Base-by-base conservation (phyloP, 352 stramenopile species). In the Phytophthora macrochlamydospora region DNA sequence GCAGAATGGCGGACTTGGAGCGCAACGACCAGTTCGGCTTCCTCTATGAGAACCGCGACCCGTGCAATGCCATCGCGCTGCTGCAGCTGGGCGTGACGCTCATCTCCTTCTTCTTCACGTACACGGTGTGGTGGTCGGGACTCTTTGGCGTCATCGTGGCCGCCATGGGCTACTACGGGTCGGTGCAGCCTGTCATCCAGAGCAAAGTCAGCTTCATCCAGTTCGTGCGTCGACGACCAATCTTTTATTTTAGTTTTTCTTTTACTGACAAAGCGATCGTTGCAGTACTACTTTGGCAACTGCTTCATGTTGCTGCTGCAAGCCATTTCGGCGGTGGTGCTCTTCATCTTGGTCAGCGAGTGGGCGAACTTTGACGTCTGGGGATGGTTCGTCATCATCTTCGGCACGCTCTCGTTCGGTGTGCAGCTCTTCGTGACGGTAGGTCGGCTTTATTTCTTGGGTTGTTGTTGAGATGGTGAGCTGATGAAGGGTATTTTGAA, bases 201-300 rank as follows among this genome's bases (percentile, higher is more conserved):
- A 92, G 83, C 80, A 94, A 94, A 89, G 85, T 91, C 59, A 92
- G 82, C 82, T 94, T 94, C 66, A 87, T 94, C 69, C 86, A 94
- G 53, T 93, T 94, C 51, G 85, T 93, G 80, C 69, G 85, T 87
- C 13, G 0, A 28, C 18, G 18, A 24, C 18, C 18, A 24, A 11
- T 30, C 29, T 43, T 37, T 38, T 12, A 45, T 40, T 12, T 2
- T 35, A 1, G 35, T 24, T 55, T 12, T 53, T 28, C 5, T 38
- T 8, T 54, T 11, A 6, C 1, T 57, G 31, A 28, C 11, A 38
- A 13, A 31, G 3, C 4, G 18, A 18, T 44, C 53, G 37, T 13
- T 49, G 12, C 72, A 93, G 85, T 94, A 94, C 62, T 94, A 93
- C 73, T 94, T 92, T 52, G 85, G 86, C 57, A 94, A 94, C 60